Conservation (phyloP, 305 asterid species). For the Fraxinus dipetala region DNA sequence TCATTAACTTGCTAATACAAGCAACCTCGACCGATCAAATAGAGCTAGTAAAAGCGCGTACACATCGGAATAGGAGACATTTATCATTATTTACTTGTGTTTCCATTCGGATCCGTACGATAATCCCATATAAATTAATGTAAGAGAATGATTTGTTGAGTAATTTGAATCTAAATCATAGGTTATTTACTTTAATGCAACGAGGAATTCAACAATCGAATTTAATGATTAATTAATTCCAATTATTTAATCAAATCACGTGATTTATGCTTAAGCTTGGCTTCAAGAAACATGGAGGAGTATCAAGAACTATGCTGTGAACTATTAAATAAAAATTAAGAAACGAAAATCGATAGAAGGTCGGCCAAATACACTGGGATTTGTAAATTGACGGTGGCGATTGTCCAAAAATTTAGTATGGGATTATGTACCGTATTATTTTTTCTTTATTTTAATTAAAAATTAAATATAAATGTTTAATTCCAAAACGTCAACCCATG, state of each 20-base stretch:
- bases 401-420: background rate
- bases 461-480: background rate
- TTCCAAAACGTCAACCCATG: background rate
- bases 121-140: background rate
- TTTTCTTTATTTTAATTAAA: background rate
- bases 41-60: background rate
- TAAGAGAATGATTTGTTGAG: background rate
- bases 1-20: background rate
- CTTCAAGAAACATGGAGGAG: background rate
- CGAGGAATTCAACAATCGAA: background rate
- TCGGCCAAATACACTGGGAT: background rate
- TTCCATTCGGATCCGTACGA: background rate
- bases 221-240: background rate
- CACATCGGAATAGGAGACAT: background rate
- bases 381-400: background rate
- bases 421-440: background rate
- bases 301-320: background rate
- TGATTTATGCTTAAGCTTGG: background rate
- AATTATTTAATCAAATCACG: background rate
- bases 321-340: background rate
- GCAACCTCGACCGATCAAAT: background rate
- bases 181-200: background rate
- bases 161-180: background rate
- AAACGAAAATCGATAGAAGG: background rate
- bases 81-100: background rate